Conservation (phyloP, 441 rosid species). For the Caryocar brasiliense region DNA sequence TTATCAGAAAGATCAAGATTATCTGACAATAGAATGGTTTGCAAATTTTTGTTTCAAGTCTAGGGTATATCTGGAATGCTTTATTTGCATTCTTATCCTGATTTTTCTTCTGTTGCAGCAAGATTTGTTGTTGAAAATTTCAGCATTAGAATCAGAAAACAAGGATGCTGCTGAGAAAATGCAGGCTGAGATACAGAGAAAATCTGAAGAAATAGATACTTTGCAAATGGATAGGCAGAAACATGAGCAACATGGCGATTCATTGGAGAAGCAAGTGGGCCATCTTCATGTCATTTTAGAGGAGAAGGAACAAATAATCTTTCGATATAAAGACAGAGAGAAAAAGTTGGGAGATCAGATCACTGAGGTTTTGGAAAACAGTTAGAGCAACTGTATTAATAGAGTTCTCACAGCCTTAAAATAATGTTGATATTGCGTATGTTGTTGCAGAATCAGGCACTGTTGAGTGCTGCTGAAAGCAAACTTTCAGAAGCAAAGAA, state of each 20-base stretch:
- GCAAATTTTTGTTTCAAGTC: conserved; percentile 1
- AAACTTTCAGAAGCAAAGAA: conserved; percentile 63
- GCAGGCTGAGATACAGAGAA: conserved; percentile 40
- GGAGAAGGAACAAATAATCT: conserved; percentile 57
- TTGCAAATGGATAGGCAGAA: conserved; percentile 42
- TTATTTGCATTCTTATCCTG: conserved; percentile 17
- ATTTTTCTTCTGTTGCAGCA: conserved; percentile 34
- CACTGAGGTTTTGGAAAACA: conserved; percentile 36
- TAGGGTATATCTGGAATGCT: conserved; percentile 6
- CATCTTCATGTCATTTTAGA: conserved; percentile 41
- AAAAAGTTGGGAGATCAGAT: conserved; percentile 52
- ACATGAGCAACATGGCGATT: conserved; percentile 30
- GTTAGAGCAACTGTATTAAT: conserved; percentile 2
- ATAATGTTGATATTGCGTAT: conserved; percentile 7
- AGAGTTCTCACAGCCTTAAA: conserved; percentile 3
- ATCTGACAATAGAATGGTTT: conserved; percentile 56
- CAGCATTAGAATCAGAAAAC: conserved; percentile 50
- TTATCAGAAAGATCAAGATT: conserved; percentile 36
- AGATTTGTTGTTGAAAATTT: conserved; percentile 42
- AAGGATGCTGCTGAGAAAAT: conserved; percentile 41
- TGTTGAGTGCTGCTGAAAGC: conserved; percentile 48
- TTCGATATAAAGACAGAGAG: conserved; percentile 40
- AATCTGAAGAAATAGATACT: conserved; percentile 35
- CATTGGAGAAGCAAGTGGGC: conserved; percentile 44
- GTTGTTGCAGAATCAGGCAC: conserved; percentile 47